These are phyloP conservation scores for Fusarium sacchari DNA, from an alignment of 2,329 filamentous ascomycete genomes.

Conservation along the genomic window DNA sequence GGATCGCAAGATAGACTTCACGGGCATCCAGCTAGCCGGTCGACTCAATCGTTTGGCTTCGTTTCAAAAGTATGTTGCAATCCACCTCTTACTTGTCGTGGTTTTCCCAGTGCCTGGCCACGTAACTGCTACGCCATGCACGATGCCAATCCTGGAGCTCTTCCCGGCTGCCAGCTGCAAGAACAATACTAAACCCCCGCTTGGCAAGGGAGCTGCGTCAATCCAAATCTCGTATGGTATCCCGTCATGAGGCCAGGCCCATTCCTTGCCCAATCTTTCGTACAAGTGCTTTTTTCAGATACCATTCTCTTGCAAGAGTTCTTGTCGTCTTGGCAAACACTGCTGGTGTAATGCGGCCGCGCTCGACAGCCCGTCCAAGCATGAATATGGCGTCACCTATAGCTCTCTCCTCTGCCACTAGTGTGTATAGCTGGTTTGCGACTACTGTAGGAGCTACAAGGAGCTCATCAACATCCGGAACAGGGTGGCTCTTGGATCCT, in stretches of 20 bases:
- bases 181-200: constrained; percentile 34
- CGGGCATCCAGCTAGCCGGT: constrained; percentile 16
- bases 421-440: constrained; percentile 88
- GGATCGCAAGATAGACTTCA: constrained; percentile 12
- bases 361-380: constrained; percentile 77
- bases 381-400: constrained; percentile 89
- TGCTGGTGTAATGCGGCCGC: constrained; percentile 74
- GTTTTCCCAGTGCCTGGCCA: not conserved
- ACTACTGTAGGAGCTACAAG: constrained; percentile 95
- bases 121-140: not conserved
- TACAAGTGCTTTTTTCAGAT: constrained; percentile 82
- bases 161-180: constrained; percentile 4
- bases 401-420: constrained; percentile 88
- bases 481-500: constrained; percentile 72
- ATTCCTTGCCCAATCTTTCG: constrained; percentile 82
- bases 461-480: constrained; percentile 87
- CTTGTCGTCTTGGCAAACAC: constrained; percentile 83
- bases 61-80: constrained; percentile 17
- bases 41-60: not conserved
- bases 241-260: constrained; percentile 63
- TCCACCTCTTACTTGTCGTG: constrained; percentile 6
- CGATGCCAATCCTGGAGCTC: constrained; percentile 3
- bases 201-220: constrained; percentile 7
- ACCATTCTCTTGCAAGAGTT: constrained; percentile 80
- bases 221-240: constrained; percentile 1